Conservation (phyloP, 768 basidiomycete genomes). For the Lactarius hengduanensis region DNA sequence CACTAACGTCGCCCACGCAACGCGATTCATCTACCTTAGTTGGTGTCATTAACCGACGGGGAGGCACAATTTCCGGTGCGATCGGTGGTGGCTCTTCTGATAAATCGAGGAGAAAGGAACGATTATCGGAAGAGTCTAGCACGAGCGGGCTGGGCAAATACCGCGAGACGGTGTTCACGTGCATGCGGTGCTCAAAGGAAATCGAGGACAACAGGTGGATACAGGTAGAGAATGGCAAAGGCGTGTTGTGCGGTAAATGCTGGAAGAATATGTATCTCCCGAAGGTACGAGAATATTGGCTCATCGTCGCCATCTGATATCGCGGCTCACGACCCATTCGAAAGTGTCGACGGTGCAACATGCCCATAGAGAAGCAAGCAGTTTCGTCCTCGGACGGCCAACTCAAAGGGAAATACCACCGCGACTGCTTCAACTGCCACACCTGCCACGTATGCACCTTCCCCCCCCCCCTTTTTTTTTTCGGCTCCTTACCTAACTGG, state of each 20-base stretch:
- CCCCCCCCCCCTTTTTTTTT: not conserved
- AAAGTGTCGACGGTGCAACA: conserved; percentile 83
- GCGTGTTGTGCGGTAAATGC: conserved; percentile 81
- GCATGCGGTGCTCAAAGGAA: conserved; percentile 63
- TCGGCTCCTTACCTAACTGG: conserved; percentile 12
- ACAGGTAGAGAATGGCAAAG: conserved; percentile 62
- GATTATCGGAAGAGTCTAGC: conserved; percentile 30
- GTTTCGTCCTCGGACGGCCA: conserved; percentile 92
- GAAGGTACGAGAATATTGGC: conserved; percentile 46
- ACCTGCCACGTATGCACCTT: conserved; percentile 62
- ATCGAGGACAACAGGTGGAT: conserved; percentile 87
- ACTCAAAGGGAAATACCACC: conserved; percentile 93
- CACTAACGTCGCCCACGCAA: conserved; percentile 49
- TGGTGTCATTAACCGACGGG: conserved; percentile 28
- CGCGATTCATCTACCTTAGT: conserved; percentile 35
- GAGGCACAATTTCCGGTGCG: conserved; percentile 34
- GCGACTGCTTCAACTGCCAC: conserved; percentile 86
- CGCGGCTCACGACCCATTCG: conserved; percentile 20
- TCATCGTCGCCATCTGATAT: not conserved
- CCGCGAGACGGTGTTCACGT: conserved; percentile 36
- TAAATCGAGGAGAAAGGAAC: conserved; percentile 31
- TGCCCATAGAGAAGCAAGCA: conserved; percentile 87
- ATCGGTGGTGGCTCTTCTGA: conserved; percentile 31
- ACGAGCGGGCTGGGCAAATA: conserved; percentile 13
- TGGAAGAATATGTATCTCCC: conserved; percentile 98